Evolutionary conservation across 177 flowering plant species (phyloP).

Genomic region (Vitis hybrid): DNA sequence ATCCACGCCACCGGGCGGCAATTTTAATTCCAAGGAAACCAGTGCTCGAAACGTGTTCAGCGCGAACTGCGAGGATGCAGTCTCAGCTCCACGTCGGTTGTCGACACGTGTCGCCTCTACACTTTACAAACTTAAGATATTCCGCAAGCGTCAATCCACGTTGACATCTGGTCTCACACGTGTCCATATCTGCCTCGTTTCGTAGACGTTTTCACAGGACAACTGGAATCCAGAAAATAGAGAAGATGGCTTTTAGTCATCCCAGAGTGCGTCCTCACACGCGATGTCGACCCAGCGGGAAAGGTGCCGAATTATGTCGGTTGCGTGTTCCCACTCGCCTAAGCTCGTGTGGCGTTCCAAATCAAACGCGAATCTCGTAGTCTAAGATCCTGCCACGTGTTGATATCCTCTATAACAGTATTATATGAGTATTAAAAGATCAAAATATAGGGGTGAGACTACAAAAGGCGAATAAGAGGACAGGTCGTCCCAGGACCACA

Average conservation of each 20-base stretch:
- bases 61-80: neutral
- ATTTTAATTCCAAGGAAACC: neutral
- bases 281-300: no score
- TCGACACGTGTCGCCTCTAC: neutral
- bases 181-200: constrained; percentile 15
- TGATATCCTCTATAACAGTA: neutral
- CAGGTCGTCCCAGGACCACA: constrained; percentile 35
- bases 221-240: constrained; percentile 6
- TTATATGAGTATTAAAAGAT: neutral
- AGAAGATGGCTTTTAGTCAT: no score
- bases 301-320: neutral
- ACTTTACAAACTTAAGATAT: constrained; percentile 12
- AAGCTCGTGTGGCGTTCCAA: neutral
- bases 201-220: constrained; percentile 15
- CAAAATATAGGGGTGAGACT: constrained; percentile 6
- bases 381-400: constrained; percentile 38
- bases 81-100: neutral
- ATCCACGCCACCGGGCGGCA: neutral
- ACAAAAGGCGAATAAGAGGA: neutral
- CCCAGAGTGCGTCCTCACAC: no score
- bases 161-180: constrained; percentile 26
- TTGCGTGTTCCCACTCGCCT: neutral
- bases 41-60: neutral
- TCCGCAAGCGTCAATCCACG: constrained; percentile 14
- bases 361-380: constrained; percentile 17